Evolutionary conservation across 257 asterid genomes (phyloP).

Genomic region (Phtheirospermum japonicum): DNA sequence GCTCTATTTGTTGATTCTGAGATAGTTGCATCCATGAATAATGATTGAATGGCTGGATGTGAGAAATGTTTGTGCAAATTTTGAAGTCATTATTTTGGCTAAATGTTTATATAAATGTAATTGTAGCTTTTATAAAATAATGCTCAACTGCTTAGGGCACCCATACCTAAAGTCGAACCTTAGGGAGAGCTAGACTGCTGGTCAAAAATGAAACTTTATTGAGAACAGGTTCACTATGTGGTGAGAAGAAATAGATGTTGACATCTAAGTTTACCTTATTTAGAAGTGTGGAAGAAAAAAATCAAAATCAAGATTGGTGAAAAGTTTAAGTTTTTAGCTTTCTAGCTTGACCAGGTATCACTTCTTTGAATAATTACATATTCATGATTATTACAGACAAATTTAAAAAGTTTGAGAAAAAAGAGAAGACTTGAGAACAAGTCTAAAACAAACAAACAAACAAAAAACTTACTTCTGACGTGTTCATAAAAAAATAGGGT

Average conservation of each 20-base stretch:
- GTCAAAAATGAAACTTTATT: not conserved
- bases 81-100: not conserved
- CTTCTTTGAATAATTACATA: not conserved
- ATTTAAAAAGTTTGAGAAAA: not conserved
- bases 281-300: not conserved
- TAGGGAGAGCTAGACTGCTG: not conserved
- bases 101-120: not conserved
- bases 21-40: not conserved
- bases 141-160: not conserved
- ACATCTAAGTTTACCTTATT: not conserved
- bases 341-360: not conserved
- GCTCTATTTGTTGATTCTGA: constrained; percentile 7
- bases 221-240: not conserved
- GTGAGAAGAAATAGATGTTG: not conserved
- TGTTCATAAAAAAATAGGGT: too few relatives aligned
- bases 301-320: not conserved
- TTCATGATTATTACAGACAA: not conserved
- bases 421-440: too few relatives aligned
- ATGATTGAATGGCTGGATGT: not conserved
- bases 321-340: too few relatives aligned
- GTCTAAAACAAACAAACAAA: too few relatives aligned
- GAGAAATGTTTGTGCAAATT: constrained; percentile 3
- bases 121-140: constrained; percentile 4
- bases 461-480: too few relatives aligned
- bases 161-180: not conserved